These are phyloP conservation scores for Fusarium sp. DNA, from an alignment of 2,329 filamentous ascomycete genomes.

Conservation along the genomic window DNA sequence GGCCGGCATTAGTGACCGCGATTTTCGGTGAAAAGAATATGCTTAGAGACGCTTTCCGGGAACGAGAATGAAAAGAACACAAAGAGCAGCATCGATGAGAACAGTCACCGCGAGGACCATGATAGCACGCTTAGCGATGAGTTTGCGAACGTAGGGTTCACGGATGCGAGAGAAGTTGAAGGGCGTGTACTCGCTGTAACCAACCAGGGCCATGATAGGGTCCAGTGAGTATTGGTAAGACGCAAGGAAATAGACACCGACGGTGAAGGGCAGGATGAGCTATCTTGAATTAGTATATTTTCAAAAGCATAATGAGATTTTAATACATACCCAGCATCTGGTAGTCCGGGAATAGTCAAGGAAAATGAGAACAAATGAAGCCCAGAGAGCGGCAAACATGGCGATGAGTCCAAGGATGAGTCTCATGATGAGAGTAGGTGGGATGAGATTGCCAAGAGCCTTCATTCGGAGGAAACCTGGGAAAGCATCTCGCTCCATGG, in stretches of 20 bases:
- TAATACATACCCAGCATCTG: conserved; percentile 81
- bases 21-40: not conserved
- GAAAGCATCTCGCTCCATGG: conserved; percentile 99
- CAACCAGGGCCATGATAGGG: conserved; percentile 87
- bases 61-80: conserved; percentile 92
- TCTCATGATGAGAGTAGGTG: conserved; percentile 86
- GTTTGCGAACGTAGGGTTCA: conserved; percentile 89
- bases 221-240: conserved; percentile 98
- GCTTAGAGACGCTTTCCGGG: conserved; percentile 82
- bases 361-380: conserved; percentile 92
- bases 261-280: conserved; percentile 87
- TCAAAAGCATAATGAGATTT: not conserved
- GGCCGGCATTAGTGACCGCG: conserved; percentile 42
- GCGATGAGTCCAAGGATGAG: conserved; percentile 83
- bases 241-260: conserved; percentile 88
- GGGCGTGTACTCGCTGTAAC: conserved; percentile 95
- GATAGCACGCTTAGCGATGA: conserved; percentile 83
- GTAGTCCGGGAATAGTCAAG: conserved; percentile 79
- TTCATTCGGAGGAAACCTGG: conserved; percentile 95
- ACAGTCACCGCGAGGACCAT: conserved; percentile 83
- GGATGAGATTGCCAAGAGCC: conserved; percentile 94
- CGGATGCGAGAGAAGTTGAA: conserved; percentile 89
- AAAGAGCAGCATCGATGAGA: conserved; percentile 82
- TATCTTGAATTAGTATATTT: conserved; percentile 41
- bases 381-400: conserved; percentile 94